phyloP scores from a whole-genome alignment of 1,284 basidiomycete species.

The Fomitopsis betulina region DNA sequence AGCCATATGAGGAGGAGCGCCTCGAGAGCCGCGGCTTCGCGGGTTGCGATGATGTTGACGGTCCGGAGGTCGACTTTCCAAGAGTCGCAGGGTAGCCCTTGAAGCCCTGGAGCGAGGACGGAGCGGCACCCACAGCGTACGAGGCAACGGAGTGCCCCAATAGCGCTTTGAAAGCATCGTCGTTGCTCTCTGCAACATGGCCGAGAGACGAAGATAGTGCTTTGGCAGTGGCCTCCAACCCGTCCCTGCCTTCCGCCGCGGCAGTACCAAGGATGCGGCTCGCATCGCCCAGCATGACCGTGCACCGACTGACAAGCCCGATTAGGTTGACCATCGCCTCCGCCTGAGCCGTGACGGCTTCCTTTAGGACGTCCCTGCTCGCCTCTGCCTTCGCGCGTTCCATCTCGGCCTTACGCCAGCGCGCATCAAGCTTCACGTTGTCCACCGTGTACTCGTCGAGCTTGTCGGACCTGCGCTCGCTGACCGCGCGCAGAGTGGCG shows the following conservation, averaged over 20 bases:
- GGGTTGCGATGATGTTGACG: slow-evolving; percentile 37
- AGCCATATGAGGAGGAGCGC: slow-evolving; percentile 48
- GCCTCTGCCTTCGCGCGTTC: slow-evolving; percentile 68
- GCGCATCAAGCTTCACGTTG: slow-evolving; percentile 70
- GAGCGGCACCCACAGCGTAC: slow-evolving; percentile 33
- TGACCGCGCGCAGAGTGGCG: slow-evolving; percentile 75
- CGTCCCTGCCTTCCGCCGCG: slow-evolving; percentile 38
- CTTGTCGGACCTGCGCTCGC: slow-evolving; percentile 75
- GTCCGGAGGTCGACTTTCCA: slow-evolving; percentile 37
- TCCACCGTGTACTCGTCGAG: slow-evolving; percentile 72
- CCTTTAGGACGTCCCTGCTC: slow-evolving; percentile 63
- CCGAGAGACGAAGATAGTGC: slow-evolving; percentile 47
- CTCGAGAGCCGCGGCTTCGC: slow-evolving; percentile 32
- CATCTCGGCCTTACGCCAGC: slow-evolving; percentile 66
- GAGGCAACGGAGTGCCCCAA: slow-evolving; percentile 60
- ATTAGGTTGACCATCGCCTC: slow-evolving; percentile 66
- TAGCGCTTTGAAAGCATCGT: slow-evolving; percentile 57
- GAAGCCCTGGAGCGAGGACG: slow-evolving; percentile 25
- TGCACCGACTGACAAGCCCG: slow-evolving; percentile 78
- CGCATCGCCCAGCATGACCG: slow-evolving; percentile 67
- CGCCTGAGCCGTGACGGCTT: slow-evolving; percentile 62
- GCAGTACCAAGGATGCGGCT: slow-evolving; percentile 48
- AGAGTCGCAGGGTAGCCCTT: slow-evolving; percentile 35
- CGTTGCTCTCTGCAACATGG: slow-evolving; percentile 61
- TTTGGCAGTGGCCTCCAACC: slow-evolving; percentile 35